Evolutionary conservation across 106 monocot species (phyloP), one percentile per base, ranked within the genome.

Genomic region (Platanthera zijinensis): DNA sequence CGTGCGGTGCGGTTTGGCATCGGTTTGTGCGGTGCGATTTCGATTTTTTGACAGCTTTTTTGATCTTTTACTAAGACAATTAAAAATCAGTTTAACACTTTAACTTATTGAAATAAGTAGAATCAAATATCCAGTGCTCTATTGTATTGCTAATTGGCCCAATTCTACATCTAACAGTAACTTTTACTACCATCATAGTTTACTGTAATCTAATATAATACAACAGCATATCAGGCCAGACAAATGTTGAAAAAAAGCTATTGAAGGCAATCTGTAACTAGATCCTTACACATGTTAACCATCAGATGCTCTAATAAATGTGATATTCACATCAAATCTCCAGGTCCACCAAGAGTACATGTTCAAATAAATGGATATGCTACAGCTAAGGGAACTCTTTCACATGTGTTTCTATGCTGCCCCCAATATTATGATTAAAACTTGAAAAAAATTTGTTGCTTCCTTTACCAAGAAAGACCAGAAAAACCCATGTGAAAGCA

Each of bases 101-200:
- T n/a, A n/a, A n/a, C n/a, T 25, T 25, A 0, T 25, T 25, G 25
- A 25, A 25, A 25, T 25, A 25, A 25, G 25, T 25, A 79, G 74
- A 79, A 74, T 9, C 50, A 4, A 74, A 73, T 74, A 79, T 79
- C 50, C 73, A 79, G 13, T 64, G 62, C 22, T 72, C 25, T 25
- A 73, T 14, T 51, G 48, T 46, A 74, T 14, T 73, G 51, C 7
- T 30, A 73, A 74, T 63, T 19, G 25, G 25, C 76, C 50, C 48
- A n/a, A 52, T 57, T 59, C 48, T n/a, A n/a, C n/a, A n/a, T n/a
- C n/a, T n/a, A n/a, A 57, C 47, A n/a, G n/a, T n/a, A 70, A 17
- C 17, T 62, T 72, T 53, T 32, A 79, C 56, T 21, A 48, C 15
- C 10, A 69, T 13, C 46, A 6, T 30, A 46, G 30, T 52, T 25